Base-by-base conservation (phyloP, 139 green algal genomes). In the Diplosphaera chodatii region DNA sequence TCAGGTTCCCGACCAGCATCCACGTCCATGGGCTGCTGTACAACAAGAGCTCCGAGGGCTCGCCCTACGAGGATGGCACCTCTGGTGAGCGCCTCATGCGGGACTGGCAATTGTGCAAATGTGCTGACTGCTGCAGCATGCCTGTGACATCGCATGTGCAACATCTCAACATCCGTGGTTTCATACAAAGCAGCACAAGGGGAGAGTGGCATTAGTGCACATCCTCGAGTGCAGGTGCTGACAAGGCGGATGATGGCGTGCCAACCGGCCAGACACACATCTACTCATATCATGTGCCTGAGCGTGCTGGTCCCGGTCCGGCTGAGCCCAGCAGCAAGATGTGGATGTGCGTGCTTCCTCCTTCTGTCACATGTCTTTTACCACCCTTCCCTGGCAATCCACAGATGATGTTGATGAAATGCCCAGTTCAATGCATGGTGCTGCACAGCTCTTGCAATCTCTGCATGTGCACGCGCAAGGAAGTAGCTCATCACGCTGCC, bases 21-120 rank as follows among this genome's bases (percentile, higher is more conserved):
- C 88, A 93, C 72, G 79, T 87, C 2, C 88, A 92, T 40, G 87
- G 88, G 28, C 83, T 93, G 74, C 59, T 80, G 10, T 94, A 94
- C 81, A 69, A 71, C 59, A 94, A 94, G 81, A 40, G 22, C 18
- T 78, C 68, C 23, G 88, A 93, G 74, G 88, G 88, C 41, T 48
- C 79, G 2, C 76, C 75, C 32, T 93, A 93, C 82, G 70, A 80
- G 34, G 88, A 93, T 67, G 84, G 84, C 66, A 71, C 70, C 5
- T 64, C 67, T 32, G 75, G 56, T 73, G n/a, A n/a, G 59, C 32
- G 56, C 55, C 13, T 27, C 0, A 34, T 59, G 48, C 48, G n/a
- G n/a, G n/a, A n/a, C n/a, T n/a, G n/a, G n/a, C n/a, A n/a, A n/a
- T n/a, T n/a, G n/a, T n/a, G n/a, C 37, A 10, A 20, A 48, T 48